Percentiles rank a stretch among this genome's conserved stretches.
Evolutionary conservation across 306 rosid genomes (phyloP).

Genomic region (Lathyrus tuberosus): DNA sequence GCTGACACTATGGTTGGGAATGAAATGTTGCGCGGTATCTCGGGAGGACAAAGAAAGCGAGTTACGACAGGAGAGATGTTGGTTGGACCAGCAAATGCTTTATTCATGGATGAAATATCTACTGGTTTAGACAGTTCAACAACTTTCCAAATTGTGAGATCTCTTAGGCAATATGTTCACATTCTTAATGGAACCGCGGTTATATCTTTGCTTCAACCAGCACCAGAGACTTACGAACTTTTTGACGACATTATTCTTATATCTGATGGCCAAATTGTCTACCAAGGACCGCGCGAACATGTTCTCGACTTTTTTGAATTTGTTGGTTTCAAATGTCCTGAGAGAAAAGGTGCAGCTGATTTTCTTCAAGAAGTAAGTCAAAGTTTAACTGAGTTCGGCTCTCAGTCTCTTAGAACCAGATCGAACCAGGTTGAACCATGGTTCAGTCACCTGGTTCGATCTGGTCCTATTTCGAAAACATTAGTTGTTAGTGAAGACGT

Average conservation of each 20-base stretch:
- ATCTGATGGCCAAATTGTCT: conserved; percentile 54
- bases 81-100: conserved; percentile 58
- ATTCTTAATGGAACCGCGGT: conserved; percentile 52
- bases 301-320: conserved; percentile 54
- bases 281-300: conserved; percentile 55
- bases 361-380: conserved; percentile 57
- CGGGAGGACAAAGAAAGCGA: conserved; percentile 86
- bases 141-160: conserved; percentile 59
- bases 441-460: too few species aligned
- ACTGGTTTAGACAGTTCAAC: conserved; percentile 63
- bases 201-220: conserved; percentile 57
- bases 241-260: conserved; percentile 55
- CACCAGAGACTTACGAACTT: conserved; percentile 54
- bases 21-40: conserved; percentile 74
- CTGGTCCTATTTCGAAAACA: too few species aligned
- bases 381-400: background rate
- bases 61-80: conserved; percentile 70
- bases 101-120: conserved; percentile 63
- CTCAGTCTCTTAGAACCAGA: too few species aligned
- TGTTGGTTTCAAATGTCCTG: conserved; percentile 57
- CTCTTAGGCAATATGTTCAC: conserved; percentile 47
- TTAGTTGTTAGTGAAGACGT: too few species aligned
- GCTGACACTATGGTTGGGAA: conserved; percentile 57
- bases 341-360: conserved; percentile 59
- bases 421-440: too few species aligned